Evolutionary conservation across 257 asterid species (phyloP).

Genomic region (Lavandula angustifolia): DNA sequence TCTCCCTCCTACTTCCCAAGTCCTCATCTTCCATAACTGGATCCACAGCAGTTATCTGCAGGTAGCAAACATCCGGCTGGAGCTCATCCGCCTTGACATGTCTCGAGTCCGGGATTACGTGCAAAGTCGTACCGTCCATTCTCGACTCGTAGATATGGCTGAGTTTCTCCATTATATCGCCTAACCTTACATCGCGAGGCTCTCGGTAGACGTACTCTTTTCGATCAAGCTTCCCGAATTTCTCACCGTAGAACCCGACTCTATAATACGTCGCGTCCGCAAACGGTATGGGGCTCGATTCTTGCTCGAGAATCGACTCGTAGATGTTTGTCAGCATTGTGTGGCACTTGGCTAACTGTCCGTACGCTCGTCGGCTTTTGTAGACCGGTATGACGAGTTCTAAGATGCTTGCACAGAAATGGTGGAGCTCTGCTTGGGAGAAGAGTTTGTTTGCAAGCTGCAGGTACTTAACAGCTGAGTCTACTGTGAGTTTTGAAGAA

Average conservation of each 20-base stretch:
- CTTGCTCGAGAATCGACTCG: slow-evolving; percentile 97
- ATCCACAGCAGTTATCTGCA: slow-evolving; percentile 98
- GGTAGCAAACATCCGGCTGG: slow-evolving; percentile 87
- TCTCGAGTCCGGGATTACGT: slow-evolving; percentile 93
- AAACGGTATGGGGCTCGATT: slow-evolving; percentile 94
- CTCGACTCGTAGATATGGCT: slow-evolving; percentile 95
- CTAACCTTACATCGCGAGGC: slow-evolving; percentile 95
- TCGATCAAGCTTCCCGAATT: slow-evolving; percentile 79
- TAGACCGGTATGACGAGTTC: slow-evolving; percentile 95
- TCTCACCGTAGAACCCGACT: slow-evolving; percentile 95
- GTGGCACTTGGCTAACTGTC: slow-evolving; percentile 97
- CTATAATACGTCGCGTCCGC: slow-evolving; percentile 98
- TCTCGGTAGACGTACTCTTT: slow-evolving; percentile 93
- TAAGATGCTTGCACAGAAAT: slow-evolving; percentile 95
- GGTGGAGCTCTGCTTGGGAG: slow-evolving; percentile 99
- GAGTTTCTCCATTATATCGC: slow-evolving; percentile 99
- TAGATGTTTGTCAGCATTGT: slow-evolving; percentile 89
- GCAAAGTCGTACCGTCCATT: slow-evolving; percentile 87
- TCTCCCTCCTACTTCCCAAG: slow-evolving; percentile 94
- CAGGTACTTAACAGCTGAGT: slow-evolving; percentile 95
- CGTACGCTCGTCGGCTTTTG: slow-evolving; percentile 86
- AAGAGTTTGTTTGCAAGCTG: slow-evolving; percentile 97
- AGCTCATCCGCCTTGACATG: slow-evolving; percentile 94
- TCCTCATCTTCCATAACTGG: slow-evolving; percentile 99
- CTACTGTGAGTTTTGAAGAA: slow-evolving; percentile 94